phyloP scores from a whole-genome alignment of 139 green algal genomes.

The Coelastrella sp. region DNA sequence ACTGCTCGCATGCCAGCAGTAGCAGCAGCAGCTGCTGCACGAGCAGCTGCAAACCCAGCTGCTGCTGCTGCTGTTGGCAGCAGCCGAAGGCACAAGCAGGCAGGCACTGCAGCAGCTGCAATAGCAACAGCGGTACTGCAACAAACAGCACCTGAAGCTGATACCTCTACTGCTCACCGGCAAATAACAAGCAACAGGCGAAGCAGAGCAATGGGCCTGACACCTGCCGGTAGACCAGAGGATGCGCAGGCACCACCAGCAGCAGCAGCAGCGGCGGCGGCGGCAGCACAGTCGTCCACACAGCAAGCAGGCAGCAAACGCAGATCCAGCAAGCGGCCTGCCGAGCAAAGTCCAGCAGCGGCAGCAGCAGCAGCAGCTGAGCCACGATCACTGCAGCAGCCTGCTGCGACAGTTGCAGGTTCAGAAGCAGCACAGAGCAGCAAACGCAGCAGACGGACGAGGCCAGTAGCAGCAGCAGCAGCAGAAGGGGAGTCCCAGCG shows the following conservation, averaged over 20 bases:
- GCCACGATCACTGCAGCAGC: no score
- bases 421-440: not conserved
- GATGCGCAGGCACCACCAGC: no score
- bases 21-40: not conserved
- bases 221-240: no score
- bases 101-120: not conserved
- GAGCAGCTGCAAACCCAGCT: not conserved
- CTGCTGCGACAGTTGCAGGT: no score
- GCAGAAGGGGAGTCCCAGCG: not conserved
- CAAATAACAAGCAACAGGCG: no score
- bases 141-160: not conserved
- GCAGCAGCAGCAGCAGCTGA: not conserved
- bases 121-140: slow-evolving; percentile 5
- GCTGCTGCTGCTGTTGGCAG: slow-evolving; percentile 2
- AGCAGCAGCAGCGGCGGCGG: not conserved
- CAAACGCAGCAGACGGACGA: not conserved
- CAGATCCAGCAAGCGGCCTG: no score
- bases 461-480: not conserved
- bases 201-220: no score
- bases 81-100: not conserved
- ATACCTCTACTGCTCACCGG: no score
- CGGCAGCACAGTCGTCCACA: not conserved
- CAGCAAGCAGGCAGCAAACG: not conserved
- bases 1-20: not conserved
- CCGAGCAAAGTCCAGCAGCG: not conserved